Evolutionary conservation across 2,329 filamentous ascomycete species (phyloP), one percentile per base, ranked within the genome.

Genomic region (Trematosphaeria pertusa): DNA sequence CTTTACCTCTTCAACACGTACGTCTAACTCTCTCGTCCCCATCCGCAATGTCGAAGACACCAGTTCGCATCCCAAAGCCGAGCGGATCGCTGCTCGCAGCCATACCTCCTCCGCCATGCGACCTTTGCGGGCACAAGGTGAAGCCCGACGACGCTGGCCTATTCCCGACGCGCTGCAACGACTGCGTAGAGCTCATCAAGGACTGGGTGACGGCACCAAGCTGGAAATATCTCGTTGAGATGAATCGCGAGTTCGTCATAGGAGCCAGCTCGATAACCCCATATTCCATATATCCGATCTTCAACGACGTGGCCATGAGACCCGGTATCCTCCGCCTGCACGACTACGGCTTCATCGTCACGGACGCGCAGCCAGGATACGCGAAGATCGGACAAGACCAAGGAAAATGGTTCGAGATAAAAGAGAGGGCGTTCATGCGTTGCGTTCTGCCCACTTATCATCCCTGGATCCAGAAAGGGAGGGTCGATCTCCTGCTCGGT

Each of bases 231-330:
- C 38, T 42, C 12, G 12, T 42, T 3, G 3, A n/a, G 12, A 12
- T 21, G 30, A 42, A 42, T 15, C 38, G 38, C n/a, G 38, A 42
- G n/a, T 42, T 42, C 38, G 34, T 42, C 19, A 7, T 22, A 8
- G 30, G 30, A 3, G 9, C 9, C 4, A 18, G 38, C 10, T 5
- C 19, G 5, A 5, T 7, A 7, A 42, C 38, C 4, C 20, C 28
- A 3, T 42, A 42, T 22, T 26, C 38, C 30, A 15, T 14, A 10
- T 34, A 14, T 14, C 28, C 38, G 4, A 32, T 33, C 12, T 42
- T 33, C 28, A 9, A 7, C 2, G 12, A 34, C 38, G 18, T 34
- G 10, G 17, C 14, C 3, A 18, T 34, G 1, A 15, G 26, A 11
- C 17, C 17, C 2, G 38, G n/a, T 9, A n/a, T 42, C 4, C 26